Base-by-base conservation (phyloP, 441 rosid genomes). In the Cnidoscolus chayamansa region DNA sequence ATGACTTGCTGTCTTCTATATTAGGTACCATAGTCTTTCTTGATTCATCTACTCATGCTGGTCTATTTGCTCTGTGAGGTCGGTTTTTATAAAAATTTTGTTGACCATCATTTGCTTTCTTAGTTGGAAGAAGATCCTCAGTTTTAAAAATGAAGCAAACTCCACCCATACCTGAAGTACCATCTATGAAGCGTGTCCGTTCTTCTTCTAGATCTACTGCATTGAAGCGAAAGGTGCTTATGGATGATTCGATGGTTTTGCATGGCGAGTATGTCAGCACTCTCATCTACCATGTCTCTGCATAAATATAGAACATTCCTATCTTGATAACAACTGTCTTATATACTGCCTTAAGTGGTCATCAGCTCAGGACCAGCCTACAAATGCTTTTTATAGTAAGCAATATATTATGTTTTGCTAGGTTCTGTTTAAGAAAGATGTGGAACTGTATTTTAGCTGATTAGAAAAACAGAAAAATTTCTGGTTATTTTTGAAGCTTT, bases 201-300 rank as follows among this genome's bases (percentile, higher is more conserved):
- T 54, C 88, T 78, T 81, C 87, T 72, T 79, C 89, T 20, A 90
- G 89, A 49, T 74, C 90, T 71, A 86, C 84, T 81, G 80, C 86
- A 66, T 72, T 81, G 43, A 96, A 92, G 90, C 92, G 98, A 86
- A 96, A 96, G 90, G 93, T 90, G 83, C 88, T 88, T 68, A 83
- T 93, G 87, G 99, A 96, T 78, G 98, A 96, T 75, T 78, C 85
- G 30, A 90, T 93, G 98, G 98, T 93, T 83, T 84, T 96, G 83
- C 98, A 84, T 64, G 99, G 99, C 90, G 97, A 96, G 99, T 96
- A 93, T 78, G 98, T 71, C 35, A 11, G 2, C 19, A 31, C 40
- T 45, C 16, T 16, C 10, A 4, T 60, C 30, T 30, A 13, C 32
- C 10, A 8, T 50, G 2, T 49, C 2, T 69, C 53, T 9, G 7